Evolutionary conservation across 441 rosid species (phyloP), one percentile per base, ranked within the genome.

Genomic region (Raphanus hybrid): DNA sequence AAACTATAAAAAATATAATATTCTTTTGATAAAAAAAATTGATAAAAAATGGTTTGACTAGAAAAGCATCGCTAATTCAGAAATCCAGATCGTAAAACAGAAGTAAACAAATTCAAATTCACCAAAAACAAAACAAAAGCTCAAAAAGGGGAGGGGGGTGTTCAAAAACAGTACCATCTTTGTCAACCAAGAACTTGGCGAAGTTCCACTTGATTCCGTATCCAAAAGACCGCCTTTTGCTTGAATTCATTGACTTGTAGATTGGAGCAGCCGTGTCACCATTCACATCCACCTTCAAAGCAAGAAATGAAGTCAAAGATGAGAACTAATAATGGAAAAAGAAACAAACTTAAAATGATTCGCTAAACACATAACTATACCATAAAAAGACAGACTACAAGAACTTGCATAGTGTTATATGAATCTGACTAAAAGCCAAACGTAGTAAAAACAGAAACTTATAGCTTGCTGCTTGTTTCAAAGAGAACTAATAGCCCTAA

Each of bases 121-220:
- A 35, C 39, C 39, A 35, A 35, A 35, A 35, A 35, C 39, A 35
- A 35, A 35, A 35, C 39, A 35, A 35, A 35, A 35, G 1, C 8
- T 35, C 39, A 35, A 35, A 6, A 35, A 35, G 39, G 39, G 7
- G 7, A 5, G 34, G 34, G 39, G 1, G 7, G 8, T 6, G 39
- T 35, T 35, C 8, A 35, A 35, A 35, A 0, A 90, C 91, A 6
- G 83, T 68, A 11, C 94, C 94, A 5, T 88, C 87, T 75, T 90
- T 87, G 69, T 87, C 84, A 8, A 86, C 84, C 78, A 90, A 81
- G 73, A 90, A 90, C 88, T 90, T 90, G 54, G 92, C 70, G 12
- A 90, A 90, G 73, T 90, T 90, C 94, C 94, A 90, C 83, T 90
- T 90, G 69, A 90, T 86, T 26, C 78, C 69, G 16, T 85, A 87